A percentile compares a stretch with the other conserved stretches of the same genome.
phyloP scores from a whole-genome alignment of 805 yeast species.

The Limtongia smithiae region DNA sequence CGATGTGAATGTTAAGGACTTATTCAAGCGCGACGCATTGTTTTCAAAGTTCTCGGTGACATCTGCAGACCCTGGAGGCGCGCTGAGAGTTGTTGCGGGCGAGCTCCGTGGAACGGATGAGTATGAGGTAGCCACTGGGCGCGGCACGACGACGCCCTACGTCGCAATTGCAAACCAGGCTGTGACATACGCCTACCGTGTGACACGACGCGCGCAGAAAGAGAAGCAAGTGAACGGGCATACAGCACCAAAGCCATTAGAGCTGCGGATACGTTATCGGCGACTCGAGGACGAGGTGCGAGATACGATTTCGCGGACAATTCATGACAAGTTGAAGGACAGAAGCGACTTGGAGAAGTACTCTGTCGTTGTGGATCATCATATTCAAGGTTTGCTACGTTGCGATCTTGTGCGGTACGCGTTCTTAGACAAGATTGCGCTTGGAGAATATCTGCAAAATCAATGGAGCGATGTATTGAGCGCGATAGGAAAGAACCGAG shows the following conservation, averaged over 20 bases:
- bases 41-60: conserved; percentile 70
- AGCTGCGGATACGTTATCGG: conserved; percentile 37
- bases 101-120: conserved; percentile 40
- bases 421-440: conserved; percentile 9
- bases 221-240: background rate
- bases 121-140: conserved; percentile 30
- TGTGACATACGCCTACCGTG: conserved; percentile 55
- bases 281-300: conserved; percentile 25
- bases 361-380: conserved; percentile 10
- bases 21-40: conserved; percentile 54
- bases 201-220: conserved; percentile 36
- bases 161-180: conserved; percentile 71
- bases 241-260: conserved; percentile 15
- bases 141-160: conserved; percentile 29
- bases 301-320: conserved; percentile 21
- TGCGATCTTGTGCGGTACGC: conserved; percentile 20
- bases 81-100: conserved; percentile 52
- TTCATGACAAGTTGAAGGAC: conserved; percentile 8
- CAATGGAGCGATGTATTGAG: conserved; percentile 12
- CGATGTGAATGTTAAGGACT: conserved; percentile 78
- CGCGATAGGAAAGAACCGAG: background rate
- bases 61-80: conserved; percentile 49
- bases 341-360: conserved; percentile 1
- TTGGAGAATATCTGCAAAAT: conserved; percentile 11
- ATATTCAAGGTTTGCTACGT: conserved; percentile 3